Evolutionary conservation across 495 filamentous ascomycete species (phyloP).

Genomic region (Rhizodiscina lignyota): DNA sequence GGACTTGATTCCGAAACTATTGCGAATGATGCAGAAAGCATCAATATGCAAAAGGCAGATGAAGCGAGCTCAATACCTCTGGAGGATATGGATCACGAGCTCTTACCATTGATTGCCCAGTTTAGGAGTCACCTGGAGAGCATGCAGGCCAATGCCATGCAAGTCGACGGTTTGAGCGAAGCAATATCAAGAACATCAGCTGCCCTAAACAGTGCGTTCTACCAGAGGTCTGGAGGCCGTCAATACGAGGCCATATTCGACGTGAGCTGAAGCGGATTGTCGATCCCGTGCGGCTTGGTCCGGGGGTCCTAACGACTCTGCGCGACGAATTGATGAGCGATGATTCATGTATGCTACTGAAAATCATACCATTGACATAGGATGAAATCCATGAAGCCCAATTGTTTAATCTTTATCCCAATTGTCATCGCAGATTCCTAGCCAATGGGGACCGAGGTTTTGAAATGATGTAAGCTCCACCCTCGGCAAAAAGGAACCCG

Average conservation of each 20-base stretch:
- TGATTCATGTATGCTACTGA: neutral
- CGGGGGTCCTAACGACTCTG: neutral
- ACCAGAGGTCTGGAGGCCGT: slow-evolving; percentile 3
- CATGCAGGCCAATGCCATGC: slow-evolving; percentile 36
- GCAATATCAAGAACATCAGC: slow-evolving; percentile 33
- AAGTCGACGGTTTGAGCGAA: slow-evolving; percentile 32
- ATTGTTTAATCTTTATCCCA: neutral
- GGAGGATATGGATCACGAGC: slow-evolving; percentile 13
- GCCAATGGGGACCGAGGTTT: too few relatives aligned
- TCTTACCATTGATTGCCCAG: slow-evolving; percentile 24
- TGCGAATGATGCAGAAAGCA: slow-evolving; percentile 1
- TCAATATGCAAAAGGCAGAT: neutral
- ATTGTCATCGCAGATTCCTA: too few relatives aligned
- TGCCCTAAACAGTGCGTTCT: slow-evolving; percentile 26
- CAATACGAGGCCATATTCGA: neutral
- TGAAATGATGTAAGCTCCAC: too few relatives aligned
- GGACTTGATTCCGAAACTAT: slow-evolving; percentile 1
- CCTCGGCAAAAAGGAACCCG: too few relatives aligned
- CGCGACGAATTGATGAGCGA: neutral
- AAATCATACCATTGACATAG: neutral
- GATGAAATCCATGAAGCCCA: neutral
- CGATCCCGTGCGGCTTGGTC: neutral
- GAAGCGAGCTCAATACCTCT: neutral
- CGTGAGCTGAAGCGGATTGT: neutral
- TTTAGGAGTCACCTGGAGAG: slow-evolving; percentile 38